Evolutionary conservation across 2,329 filamentous ascomycete species (phyloP), one percentile per base, ranked within the genome.

Genomic region (Aschersonia sp.): DNA sequence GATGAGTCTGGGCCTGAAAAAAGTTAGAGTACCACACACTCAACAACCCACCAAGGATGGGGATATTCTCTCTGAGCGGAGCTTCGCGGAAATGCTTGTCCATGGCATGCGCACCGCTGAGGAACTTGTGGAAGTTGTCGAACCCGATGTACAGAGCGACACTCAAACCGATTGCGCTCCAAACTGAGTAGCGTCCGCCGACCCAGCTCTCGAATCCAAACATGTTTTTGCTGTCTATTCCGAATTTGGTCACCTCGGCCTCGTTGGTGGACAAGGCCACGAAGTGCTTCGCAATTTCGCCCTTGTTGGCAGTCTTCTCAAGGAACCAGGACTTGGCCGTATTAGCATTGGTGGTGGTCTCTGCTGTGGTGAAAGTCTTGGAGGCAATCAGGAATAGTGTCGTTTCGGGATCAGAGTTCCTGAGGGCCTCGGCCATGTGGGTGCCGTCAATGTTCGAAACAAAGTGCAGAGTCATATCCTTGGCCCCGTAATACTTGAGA

Each of bases 361-460:
- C 92, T 50, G 92, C 92, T 8, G 92, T 98, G 53, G 92, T 98
- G 70, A 98, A 98, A 53, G 92, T 98, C 83, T 98, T 98, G 68
- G 90, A 97, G 49, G 92, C 92, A 58, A 98, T 80, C 57, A 98
- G 77, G 83, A 98, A 97, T 54, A 98, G 84, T n/a, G 92, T 95
- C 44, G 90, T 95, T 73, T 98, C 92, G 45, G 90, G 90, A 66
- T 98, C 81, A 7, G 90, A 94, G 59, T 81, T 70, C 62, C 80
- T 83, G 51, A 97, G 79, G 45, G 92, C 89, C 72, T 98, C 92
- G 44, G 88, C 86, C 65, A 97, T 87, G 73, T 98, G 92, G 48
- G 92, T 98, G 56, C 92, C 92, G 64, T 98, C 92, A 63, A 98
- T 97, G 77, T 98, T 98, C 72, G 90, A 97, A 57, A 98, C 92